These are phyloP conservation scores for Ophiosphaerella narmari DNA, from an alignment of 2,329 filamentous ascomycete species.

Conservation along the genomic window DNA sequence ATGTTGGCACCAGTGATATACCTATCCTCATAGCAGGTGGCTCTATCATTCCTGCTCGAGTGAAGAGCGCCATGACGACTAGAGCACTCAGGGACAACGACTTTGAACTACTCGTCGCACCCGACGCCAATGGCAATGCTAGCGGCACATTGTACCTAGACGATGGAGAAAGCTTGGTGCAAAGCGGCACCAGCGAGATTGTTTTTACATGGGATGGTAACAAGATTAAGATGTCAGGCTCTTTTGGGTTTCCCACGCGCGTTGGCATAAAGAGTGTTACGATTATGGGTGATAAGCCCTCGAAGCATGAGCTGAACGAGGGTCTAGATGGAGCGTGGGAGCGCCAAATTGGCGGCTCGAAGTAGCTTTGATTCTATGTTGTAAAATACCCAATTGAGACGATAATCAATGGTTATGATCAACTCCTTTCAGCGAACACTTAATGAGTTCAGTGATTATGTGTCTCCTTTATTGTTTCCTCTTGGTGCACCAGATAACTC, in stretches of 20 bases:
- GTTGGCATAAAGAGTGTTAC: conserved; percentile 30
- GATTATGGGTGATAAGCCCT: conserved; percentile 21
- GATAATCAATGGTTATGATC: too few species aligned
- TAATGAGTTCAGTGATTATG: too few species aligned
- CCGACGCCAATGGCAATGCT: conserved; percentile 65
- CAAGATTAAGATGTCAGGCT: conserved; percentile 57
- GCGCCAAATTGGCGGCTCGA: conserved; percentile 18
- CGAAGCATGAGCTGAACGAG: conserved; percentile 30
- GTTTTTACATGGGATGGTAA: conserved; percentile 63
- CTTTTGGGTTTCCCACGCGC: conserved; percentile 56
- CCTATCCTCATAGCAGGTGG: conserved; percentile 69
- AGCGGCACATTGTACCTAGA: conserved; percentile 74
- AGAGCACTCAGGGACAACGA: conserved; percentile 66
- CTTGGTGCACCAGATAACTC: too few species aligned
- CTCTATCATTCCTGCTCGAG: conserved; percentile 64
- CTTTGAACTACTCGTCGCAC: conserved; percentile 74
- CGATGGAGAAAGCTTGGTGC: conserved; percentile 71
- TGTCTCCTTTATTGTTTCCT: too few species aligned
- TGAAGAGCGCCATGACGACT: conserved; percentile 63
- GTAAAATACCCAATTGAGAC: too few species aligned
- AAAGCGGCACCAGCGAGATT: conserved; percentile 61
- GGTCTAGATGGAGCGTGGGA: conserved; percentile 26
- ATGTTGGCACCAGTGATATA: conserved; percentile 58
- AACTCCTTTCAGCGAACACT: too few species aligned
- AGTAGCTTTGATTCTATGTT: background rate